These are phyloP conservation scores for Serendipita sp. DNA, from an alignment of 768 basidiomycete species.

Conservation along the genomic window DNA sequence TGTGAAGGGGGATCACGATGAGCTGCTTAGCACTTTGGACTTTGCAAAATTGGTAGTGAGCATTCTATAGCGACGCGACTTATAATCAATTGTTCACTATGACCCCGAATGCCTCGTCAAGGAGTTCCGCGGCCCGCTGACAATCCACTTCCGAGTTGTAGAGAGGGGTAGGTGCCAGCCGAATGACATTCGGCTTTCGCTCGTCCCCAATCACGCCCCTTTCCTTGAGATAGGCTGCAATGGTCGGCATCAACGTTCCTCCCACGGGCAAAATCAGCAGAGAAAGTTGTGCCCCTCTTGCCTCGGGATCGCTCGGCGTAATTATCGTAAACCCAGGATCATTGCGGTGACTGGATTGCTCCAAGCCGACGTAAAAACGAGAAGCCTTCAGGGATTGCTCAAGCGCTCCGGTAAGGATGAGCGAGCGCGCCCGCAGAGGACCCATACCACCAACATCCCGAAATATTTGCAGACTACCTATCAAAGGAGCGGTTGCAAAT, in stretches of 20 bases:
- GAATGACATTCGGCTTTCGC: constrained; percentile 79
- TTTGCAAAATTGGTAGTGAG: constrained; percentile 32
- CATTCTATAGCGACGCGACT: constrained; percentile 21
- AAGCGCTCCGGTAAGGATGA: constrained; percentile 53
- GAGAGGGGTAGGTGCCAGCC: constrained; percentile 70
- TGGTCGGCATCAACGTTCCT: constrained; percentile 48
- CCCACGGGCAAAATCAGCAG: constrained; percentile 55
- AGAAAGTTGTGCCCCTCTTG: constrained; percentile 78
- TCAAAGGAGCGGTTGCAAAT: constrained; percentile 58
- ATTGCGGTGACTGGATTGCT: constrained; percentile 17
- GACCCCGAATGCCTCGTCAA: constrained; percentile 32
- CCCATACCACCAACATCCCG: constrained; percentile 60
- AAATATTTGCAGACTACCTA: constrained; percentile 72
- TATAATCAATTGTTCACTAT: constrained; percentile 22
- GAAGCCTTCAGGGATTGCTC: constrained; percentile 47
- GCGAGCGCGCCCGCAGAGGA: constrained; percentile 49
- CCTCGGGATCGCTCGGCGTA: constrained; percentile 52
- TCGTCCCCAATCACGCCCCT: constrained; percentile 85
- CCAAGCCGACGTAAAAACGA: constrained; percentile 41
- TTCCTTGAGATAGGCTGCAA: constrained; percentile 42
- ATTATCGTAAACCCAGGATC: constrained; percentile 72
- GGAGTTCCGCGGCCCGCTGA: constrained; percentile 42
- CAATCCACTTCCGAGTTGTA: constrained; percentile 77
- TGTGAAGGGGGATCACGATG: constrained; percentile 38
- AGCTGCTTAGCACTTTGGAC: constrained; percentile 26